Evolutionary conservation across 176 grass and related monocot genomes (phyloP), one percentile per base, ranked within the genome.

Genomic region (Oryza glumipatula): DNA sequence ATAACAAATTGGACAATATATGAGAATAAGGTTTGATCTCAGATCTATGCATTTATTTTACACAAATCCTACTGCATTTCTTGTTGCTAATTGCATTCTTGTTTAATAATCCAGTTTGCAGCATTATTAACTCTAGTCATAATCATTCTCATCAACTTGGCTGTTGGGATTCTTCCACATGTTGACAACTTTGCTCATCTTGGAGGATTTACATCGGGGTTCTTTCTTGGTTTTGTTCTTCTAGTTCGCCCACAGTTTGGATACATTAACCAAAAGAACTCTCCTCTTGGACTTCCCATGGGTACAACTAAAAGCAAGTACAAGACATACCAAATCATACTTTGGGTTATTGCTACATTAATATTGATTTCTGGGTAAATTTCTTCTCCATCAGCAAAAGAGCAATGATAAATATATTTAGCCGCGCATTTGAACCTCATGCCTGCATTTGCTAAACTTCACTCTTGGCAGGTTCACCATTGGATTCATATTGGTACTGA

Each of bases 1-100:
- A 90, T 99, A 90, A 99, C 96, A 15, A 99, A 99, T 74, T 99
- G 93, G 96, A 96, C 91, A 11, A 95, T 94, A 79, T 99, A 99
- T 79, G 96, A 91, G 85, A 99, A 99, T 48, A 99, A 99, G 96
- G 96, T 86, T 65, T 12, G 24, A 73, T 70, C 49, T 69, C 48
- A 83, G 65, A 51, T 76, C 17, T 74, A 68, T 67, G 0, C 9
- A 65, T 66, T 70, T 5, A 12, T 5, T 23, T 80, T 87, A 76
- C 75, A 80, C 12, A 65, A 67, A 64, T 21, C 17, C 47, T 35
- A 43, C 15, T 19, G 11, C 58, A 26, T 77, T 49, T 85, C 30
- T 47, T 21, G 56, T 79, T 67, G 46, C 70, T 93, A 88, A 87
- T 64, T 67, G 43, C 39, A 6, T 44, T 73, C 4, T 79, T 88